Evolutionary conservation across 805 yeast species (phyloP).

Genomic region (Kockiozyma suomiensis): DNA sequence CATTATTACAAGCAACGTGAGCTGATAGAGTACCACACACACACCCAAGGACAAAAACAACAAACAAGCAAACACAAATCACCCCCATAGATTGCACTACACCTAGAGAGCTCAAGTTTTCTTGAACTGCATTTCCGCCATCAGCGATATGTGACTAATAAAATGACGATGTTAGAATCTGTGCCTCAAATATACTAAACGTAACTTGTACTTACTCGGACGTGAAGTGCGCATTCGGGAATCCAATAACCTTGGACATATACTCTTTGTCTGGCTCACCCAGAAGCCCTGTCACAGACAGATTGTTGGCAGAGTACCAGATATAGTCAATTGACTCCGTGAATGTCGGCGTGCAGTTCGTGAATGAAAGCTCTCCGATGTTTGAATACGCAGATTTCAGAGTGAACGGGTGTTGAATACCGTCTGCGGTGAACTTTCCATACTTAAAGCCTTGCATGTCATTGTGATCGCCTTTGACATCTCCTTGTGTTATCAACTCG

Average conservation of each 20-base stretch:
- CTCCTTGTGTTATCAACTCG: slow-evolving; percentile 80
- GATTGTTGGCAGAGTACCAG: slow-evolving; percentile 85
- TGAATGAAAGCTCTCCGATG: slow-evolving; percentile 89
- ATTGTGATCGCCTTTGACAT: slow-evolving; percentile 64
- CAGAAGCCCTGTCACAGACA: slow-evolving; percentile 80
- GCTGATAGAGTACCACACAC: background rate
- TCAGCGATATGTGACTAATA: slow-evolving; percentile 27
- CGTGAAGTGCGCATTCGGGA: slow-evolving; percentile 92
- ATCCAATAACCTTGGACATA: slow-evolving; percentile 75
- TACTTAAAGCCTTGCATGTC: slow-evolving; percentile 87
- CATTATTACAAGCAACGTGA: too few relatives aligned
- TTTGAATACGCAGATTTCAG: slow-evolving; percentile 82
- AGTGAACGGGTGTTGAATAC: slow-evolving; percentile 78
- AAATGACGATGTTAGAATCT: background rate
- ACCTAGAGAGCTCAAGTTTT: slow-evolving; percentile 1
- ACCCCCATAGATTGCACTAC: background rate
- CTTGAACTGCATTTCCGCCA: slow-evolving; percentile 31
- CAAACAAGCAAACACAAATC: background rate
- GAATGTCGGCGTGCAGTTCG: slow-evolving; percentile 91
- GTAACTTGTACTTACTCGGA: slow-evolving; percentile 24
- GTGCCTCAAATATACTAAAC: background rate
- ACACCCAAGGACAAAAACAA: background rate
- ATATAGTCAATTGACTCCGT: slow-evolving; percentile 93
- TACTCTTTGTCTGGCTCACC: slow-evolving; percentile 84
- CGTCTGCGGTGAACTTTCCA: slow-evolving; percentile 87